Percentiles rank a stretch among this genome's conserved stretches.
Conservation (phyloP, 306 rosid species). For the Sphenostylis stenocarpa region DNA sequence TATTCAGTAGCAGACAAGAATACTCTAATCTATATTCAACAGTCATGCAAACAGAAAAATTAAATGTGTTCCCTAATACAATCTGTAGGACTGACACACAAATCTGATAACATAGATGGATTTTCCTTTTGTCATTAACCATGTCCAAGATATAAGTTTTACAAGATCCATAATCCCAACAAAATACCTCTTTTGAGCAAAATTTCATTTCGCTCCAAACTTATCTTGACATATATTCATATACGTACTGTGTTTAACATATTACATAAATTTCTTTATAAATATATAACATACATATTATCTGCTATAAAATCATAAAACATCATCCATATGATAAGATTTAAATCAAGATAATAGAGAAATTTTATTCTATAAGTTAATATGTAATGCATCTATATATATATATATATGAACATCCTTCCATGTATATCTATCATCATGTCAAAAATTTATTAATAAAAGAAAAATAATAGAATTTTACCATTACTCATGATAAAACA, state of each 20-base stretch:
- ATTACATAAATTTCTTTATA: neutral
- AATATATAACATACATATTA: neutral
- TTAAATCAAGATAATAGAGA: neutral
- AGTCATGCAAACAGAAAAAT: neutral
- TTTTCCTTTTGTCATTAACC: neutral
- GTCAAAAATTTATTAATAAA: too few species aligned
- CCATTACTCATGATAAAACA: too few species aligned
- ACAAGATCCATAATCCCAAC: neutral
- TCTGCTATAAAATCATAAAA: neutral
- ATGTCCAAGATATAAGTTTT: neutral
- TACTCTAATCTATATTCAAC: neutral
- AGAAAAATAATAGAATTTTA: too few species aligned
- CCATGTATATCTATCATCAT: too few species aligned
- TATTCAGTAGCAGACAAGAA: neutral
- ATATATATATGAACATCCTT: too few species aligned
- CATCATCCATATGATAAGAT: neutral
- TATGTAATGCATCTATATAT: too few species aligned
- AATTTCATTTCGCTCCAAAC: neutral
- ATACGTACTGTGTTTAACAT: neutral
- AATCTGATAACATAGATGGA: neutral
- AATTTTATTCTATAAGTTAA: too few species aligned
- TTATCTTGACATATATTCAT: neutral
- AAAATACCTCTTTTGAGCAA: neutral
- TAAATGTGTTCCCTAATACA: neutral
- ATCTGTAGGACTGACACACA: neutral